A percentile compares a stretch with the other conserved stretches of the same genome.
phyloP scores from a whole-genome alignment of 768 basidiomycete species.

The Podaxis sp. region DNA sequence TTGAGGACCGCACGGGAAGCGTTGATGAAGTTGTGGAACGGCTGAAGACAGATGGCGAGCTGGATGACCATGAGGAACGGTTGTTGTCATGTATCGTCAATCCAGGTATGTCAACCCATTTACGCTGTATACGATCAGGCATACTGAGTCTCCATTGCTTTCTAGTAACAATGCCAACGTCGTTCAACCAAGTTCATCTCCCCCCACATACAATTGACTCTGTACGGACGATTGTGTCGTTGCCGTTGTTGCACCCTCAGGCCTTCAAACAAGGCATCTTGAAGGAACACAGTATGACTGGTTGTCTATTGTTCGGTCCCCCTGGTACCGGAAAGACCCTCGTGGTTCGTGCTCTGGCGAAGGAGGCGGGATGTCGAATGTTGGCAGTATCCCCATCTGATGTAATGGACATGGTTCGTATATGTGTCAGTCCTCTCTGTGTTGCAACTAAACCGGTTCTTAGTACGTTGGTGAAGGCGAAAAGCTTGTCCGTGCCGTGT shows the following conservation, averaged over 20 bases:
- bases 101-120: conserved; percentile 46
- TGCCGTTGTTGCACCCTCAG: conserved; percentile 82
- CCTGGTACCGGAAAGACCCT: conserved; percentile 90
- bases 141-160: conserved; percentile 14
- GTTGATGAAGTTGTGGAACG: conserved; percentile 75
- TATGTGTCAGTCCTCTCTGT: conserved; percentile 1
- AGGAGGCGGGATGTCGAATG: conserved; percentile 94
- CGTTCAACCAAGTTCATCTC: conserved; percentile 86
- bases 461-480: conserved; percentile 90
- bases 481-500: conserved; percentile 86
- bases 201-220: conserved; percentile 89
- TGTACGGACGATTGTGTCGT: conserved; percentile 85
- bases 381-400: conserved; percentile 87
- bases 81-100: conserved; percentile 87
- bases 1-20: conserved; percentile 37
- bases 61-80: conserved; percentile 81
- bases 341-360: conserved; percentile 86
- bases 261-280: conserved; percentile 90
- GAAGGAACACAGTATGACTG: conserved; percentile 89
- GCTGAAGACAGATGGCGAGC: conserved; percentile 70
- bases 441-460: not conserved
- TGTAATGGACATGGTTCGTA: conserved; percentile 90
- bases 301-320: conserved; percentile 90
- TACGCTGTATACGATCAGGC: not conserved
- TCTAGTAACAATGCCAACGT: conserved; percentile 68